Base-by-base conservation (phyloP, 1,284 basidiomycete genomes). In the Lignosus rhinocerotis region DNA sequence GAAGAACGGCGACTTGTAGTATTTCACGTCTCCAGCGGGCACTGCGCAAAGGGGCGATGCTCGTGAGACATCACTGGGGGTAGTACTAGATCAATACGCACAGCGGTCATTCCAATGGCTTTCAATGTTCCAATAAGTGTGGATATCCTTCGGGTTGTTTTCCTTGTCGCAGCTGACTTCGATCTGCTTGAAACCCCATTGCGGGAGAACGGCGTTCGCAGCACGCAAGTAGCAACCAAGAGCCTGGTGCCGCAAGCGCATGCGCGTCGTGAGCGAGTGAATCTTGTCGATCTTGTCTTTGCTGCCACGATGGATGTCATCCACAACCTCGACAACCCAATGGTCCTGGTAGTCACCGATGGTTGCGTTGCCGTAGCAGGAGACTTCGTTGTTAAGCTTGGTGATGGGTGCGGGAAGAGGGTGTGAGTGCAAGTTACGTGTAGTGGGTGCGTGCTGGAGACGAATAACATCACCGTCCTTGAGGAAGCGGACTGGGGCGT, bases 181-280 rank as follows among this genome's bases (percentile, higher is more conserved):
- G 59, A 98, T 84, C 77, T 99, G 97, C 77, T 98, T 98, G 85
- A 98, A 99, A 21, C 96, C 96, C 97, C 96, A 99, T 74, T 97
- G 93, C 1, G 97, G 96, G 39, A 99, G 76, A 45, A 93, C 81
- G 1, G 88, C 84, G 71, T 96, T 98, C 51, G 92, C 92, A 3
- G 96, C 96, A 21, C 90, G 84, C 45, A 99, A 76, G 76, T 98
- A 98, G 72, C 95, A 98, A 4, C 91, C 92, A 11, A 92, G 77
- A 38, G 77, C 75, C 56, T 86, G 71, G 73, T 99, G 96, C 62
- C 81, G 83, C 79, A 99, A 88, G 52, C 96, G 81, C 74, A 99
- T 73, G 17, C 94, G 80, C 1, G 96, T 97, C 19, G 96, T 97
- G 57, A 99, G 77, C 32, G 93, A 92, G 73, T 94, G 94, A 44